Base-by-base conservation (phyloP, 2,329 filamentous ascomycete genomes). In the Colletotrichum sp. region DNA sequence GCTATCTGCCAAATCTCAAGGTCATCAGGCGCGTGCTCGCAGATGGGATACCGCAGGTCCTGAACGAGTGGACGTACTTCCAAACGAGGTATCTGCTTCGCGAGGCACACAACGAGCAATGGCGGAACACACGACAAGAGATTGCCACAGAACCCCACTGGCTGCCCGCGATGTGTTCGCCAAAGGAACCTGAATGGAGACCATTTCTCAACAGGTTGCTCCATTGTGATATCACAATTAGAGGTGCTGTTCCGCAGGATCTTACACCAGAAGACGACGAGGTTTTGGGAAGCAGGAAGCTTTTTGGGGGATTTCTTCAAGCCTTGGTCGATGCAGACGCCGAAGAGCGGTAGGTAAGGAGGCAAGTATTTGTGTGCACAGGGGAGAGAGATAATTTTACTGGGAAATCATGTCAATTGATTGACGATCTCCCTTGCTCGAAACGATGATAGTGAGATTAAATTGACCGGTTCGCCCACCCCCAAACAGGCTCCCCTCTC, bases 11-110 rank as follows among this genome's bases (percentile, higher is more conserved):
- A 3, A 7, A 48, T 12, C 43, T 21, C 43, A 48, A 21, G 18
- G 43, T 48, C 43, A 21, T 48, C 2, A 0, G 5, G 43, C 43
- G 43, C 43, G n/a, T 0, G 43, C 43, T 48, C 18, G 0, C n/a
- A 1, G 10, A 48, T 10, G 0, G 1, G 43, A 0, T 0, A 13
- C 43, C 10, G 43, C 43, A 48, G 43, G 0, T 48, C 2, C n/a
- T 48, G 0, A 13, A 48, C 10, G 43, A 48, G 43, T 21, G 43
- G 43, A 6, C n/a, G n/a, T 48, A 48, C 43, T 48, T 48, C 43
- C 43, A 48, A 48, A 48, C 43, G 9, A 48, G 43, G 18, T 48
- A 21, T 0, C 18, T 48, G 43, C 43, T 48, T 21, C 18, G 43
- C 43, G 43, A 48, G 18, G 43, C 43, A 21, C 18, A 48, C 9